These are phyloP conservation scores for Cyamopsis tetragonoloba DNA, from an alignment of 306 rosid species.

Conservation along the genomic window DNA sequence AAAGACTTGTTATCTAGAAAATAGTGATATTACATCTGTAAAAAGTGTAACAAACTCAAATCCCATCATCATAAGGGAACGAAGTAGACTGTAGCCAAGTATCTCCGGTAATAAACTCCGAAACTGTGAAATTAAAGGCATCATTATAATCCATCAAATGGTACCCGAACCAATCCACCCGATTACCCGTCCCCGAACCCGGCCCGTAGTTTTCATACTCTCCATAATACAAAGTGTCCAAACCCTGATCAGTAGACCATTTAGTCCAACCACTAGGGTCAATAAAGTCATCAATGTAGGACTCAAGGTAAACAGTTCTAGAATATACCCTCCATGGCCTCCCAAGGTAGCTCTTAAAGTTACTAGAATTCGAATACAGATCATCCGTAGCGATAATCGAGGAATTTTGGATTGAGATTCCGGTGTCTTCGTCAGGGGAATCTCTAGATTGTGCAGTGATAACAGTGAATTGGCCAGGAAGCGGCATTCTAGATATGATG, in stretches of 20 bases:
- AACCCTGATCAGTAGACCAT: slow-evolving; percentile 43
- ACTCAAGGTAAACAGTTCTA: slow-evolving; percentile 46
- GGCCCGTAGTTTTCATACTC: slow-evolving; percentile 74
- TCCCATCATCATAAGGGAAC: slow-evolving; percentile 69
- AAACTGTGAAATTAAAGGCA: slow-evolving; percentile 59
- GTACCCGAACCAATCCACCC: slow-evolving; percentile 63
- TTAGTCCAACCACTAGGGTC: slow-evolving; percentile 61
- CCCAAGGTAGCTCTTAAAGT: slow-evolving; percentile 58
- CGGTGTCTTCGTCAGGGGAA: slow-evolving; percentile 51
- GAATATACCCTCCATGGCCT: slow-evolving; percentile 69
- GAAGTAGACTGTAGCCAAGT: slow-evolving; percentile 75
- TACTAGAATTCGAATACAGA: slow-evolving; percentile 31
- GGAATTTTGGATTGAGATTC: slow-evolving; percentile 75
- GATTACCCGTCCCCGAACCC: slow-evolving; percentile 47
- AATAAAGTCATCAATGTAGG: slow-evolving; percentile 54
- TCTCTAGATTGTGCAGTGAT: slow-evolving; percentile 70
- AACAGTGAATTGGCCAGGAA: slow-evolving; percentile 56
- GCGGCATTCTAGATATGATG: slow-evolving; percentile 53
- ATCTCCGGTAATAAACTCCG: slow-evolving; percentile 60
- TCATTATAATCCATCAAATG: slow-evolving; percentile 61
- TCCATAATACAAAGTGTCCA: slow-evolving; percentile 61
- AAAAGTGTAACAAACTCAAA: slow-evolving; percentile 26
- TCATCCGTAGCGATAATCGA: slow-evolving; percentile 48
- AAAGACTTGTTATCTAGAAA: too few relatives aligned
- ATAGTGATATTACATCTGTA: background rate